These are phyloP conservation scores for Coriolopsis trogii DNA, from an alignment of 1,284 basidiomycete species.

Conservation along the genomic window DNA sequence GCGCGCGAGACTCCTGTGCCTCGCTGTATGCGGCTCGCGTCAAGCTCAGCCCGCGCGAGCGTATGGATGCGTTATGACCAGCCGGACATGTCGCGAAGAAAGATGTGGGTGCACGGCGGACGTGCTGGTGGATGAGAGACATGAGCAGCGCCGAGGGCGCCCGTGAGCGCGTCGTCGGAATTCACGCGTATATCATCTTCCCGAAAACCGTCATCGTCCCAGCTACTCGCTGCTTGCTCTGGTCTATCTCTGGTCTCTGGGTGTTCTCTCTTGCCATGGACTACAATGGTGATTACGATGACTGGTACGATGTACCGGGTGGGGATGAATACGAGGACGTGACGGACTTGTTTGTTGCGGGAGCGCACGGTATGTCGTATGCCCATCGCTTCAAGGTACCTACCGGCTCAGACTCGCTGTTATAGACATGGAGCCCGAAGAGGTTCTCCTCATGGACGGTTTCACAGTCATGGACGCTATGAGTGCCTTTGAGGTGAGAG, in stretches of 20 bases:
- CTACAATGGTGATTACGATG: slow-evolving; percentile 18
- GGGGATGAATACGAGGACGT: slow-evolving; percentile 63
- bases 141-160: slow-evolving; percentile 9
- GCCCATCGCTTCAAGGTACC: not conserved
- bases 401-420: slow-evolving; percentile 8
- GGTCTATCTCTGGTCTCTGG: not conserved
- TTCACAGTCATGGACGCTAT: slow-evolving; percentile 85
- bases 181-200: slow-evolving; percentile 1
- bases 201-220: slow-evolving; percentile 3
- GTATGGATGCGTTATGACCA: not conserved
- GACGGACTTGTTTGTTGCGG: slow-evolving; percentile 57
- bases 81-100: slow-evolving; percentile 6
- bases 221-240: not conserved
- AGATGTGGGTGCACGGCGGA: slow-evolving; percentile 8
- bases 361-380: slow-evolving; percentile 10
- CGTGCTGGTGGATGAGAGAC: slow-evolving; percentile 18
- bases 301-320: slow-evolving; percentile 46
- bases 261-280: not conserved
- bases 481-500: slow-evolving; percentile 81
- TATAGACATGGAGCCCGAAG: slow-evolving; percentile 66
- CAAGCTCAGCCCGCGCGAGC: not conserved
- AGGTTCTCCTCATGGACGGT: slow-evolving; percentile 68
- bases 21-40: not conserved
- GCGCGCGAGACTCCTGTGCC: not conserved
- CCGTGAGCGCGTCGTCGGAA: slow-evolving; percentile 10